These are phyloP conservation scores for Suillus hirtellus DNA, from an alignment of 768 basidiomycete species.

Conservation along the genomic window DNA sequence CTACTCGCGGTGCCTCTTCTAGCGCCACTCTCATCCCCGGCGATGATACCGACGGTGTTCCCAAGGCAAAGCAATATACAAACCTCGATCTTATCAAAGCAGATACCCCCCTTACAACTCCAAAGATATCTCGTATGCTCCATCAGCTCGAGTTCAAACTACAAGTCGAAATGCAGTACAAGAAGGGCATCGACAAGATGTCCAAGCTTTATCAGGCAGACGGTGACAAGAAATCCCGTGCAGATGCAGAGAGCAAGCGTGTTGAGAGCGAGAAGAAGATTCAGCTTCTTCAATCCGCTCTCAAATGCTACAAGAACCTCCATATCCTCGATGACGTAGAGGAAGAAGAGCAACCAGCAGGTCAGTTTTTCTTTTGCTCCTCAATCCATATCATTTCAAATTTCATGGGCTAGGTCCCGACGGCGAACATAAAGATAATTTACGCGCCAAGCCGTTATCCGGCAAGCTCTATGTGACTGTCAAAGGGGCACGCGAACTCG, in stretches of 20 bases:
- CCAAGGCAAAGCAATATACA: slow-evolving; percentile 67
- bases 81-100: slow-evolving; percentile 96
- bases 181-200: slow-evolving; percentile 99
- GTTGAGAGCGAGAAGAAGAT: slow-evolving; percentile 97
- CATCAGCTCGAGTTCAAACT: slow-evolving; percentile 99
- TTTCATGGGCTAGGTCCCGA: slow-evolving; percentile 53
- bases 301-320: slow-evolving; percentile 95
- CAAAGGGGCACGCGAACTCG: slow-evolving; percentile 89
- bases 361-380: slow-evolving; percentile 37
- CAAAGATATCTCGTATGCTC: slow-evolving; percentile 96
- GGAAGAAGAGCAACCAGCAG: slow-evolving; percentile 71
- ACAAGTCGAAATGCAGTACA: slow-evolving; percentile 97
- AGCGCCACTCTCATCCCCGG: slow-evolving; percentile 39
- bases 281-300: slow-evolving; percentile 84
- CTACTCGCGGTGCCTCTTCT: slow-evolving; percentile 34
- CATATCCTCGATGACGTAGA: slow-evolving; percentile 89
- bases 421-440: slow-evolving; percentile 88
- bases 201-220: slow-evolving; percentile 93
- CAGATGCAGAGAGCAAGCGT: slow-evolving; percentile 91
- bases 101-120: slow-evolving; percentile 93
- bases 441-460: slow-evolving; percentile 91
- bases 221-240: slow-evolving; percentile 94
- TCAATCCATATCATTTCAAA: slow-evolving; percentile 1
- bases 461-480: slow-evolving; percentile 90
- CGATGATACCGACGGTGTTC: slow-evolving; percentile 38